These are phyloP conservation scores for Ophiosphaerella narmari DNA, from an alignment of 2,329 filamentous ascomycete species.

Conservation along the genomic window DNA sequence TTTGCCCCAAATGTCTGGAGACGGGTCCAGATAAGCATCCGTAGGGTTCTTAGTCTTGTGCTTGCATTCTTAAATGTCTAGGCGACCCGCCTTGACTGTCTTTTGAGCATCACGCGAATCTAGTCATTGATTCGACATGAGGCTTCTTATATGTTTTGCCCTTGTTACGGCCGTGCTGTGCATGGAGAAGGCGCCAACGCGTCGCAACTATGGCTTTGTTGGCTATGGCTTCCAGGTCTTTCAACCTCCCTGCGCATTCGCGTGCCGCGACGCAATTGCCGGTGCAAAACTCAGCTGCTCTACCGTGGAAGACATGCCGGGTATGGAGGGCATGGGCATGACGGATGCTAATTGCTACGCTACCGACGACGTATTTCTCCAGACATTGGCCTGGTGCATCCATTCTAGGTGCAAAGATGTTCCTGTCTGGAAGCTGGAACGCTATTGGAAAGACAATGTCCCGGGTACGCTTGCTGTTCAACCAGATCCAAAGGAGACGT, in stretches of 20 bases:
- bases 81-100: too few relatives aligned
- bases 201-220: slow-evolving; percentile 15
- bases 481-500: slow-evolving; percentile 21
- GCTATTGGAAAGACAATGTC: slow-evolving; percentile 10
- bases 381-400: slow-evolving; percentile 25
- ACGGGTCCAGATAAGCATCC: too few relatives aligned
- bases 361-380: slow-evolving; percentile 19
- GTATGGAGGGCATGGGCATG: slow-evolving; percentile 1
- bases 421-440: slow-evolving; percentile 17
- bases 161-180: too few relatives aligned
- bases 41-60: too few relatives aligned
- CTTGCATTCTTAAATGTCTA: too few relatives aligned
- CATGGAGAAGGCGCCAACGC: background rate
- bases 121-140: too few relatives aligned
- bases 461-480: background rate
- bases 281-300: slow-evolving; percentile 12
- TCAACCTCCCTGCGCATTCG: slow-evolving; percentile 19
- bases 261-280: slow-evolving; percentile 16
- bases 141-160: too few relatives aligned
- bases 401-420: slow-evolving; percentile 11
- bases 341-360: slow-evolving; percentile 22
- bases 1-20: too few relatives aligned
- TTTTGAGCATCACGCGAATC: too few relatives aligned
- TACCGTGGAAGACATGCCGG: slow-evolving; percentile 5
- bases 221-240: slow-evolving; percentile 20